Base-by-base conservation (phyloP, 2,329 filamentous ascomycete species). In the Clonostachys byssicola region DNA sequence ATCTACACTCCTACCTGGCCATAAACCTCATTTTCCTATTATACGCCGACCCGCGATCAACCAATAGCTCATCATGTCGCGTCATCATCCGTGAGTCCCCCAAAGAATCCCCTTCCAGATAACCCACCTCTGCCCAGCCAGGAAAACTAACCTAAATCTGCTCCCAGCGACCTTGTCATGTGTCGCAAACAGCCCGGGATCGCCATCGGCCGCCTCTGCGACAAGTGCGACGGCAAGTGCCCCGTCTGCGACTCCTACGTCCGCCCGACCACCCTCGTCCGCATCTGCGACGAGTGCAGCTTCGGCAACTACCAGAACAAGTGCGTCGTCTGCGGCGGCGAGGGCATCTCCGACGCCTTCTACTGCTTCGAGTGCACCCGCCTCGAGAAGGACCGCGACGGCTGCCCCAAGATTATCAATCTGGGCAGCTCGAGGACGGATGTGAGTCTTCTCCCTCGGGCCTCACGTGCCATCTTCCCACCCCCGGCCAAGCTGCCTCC, bases 241-340 rank as follows among this genome's bases (percentile, higher is more conserved):
- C 94, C 94, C 55, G 92, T 99, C 51, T 99, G 94, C 83, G 94
- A 99, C 68, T 95, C 89, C 51, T 99, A 99, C 80, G 94, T 99
- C 54, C 92, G 94, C 14, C 94, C 94, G 12, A 99, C 94, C 30
- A 97, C 94, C 9, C 86, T 97, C 48, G 94, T 95, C 51, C 90
- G 92, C 62, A 97, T 99, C 74, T 99, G 94, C 77, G 94, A 99
- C 75, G 94, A 99, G 74, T 99, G 94, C 78, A 92, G 89, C 66
- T 99, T 99, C 68, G 94, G 94, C 64, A 99, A 99, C 79, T 99
- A 96, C 77, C 94, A 97, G 74, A 99, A 99, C 77, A 99, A 99
- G 71, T 99, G 94, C 67, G 91, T 99, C 57, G 94, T 99, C 40
- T 99, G 94, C 71, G 94, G 94, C 66, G 94, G 94, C 59, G 94